A percentile compares a stretch with the other conserved stretches of the same genome.
These are phyloP conservation scores for Abrus pulchellus DNA, from an alignment of 306 rosid genomes.

Conservation along the genomic window DNA sequence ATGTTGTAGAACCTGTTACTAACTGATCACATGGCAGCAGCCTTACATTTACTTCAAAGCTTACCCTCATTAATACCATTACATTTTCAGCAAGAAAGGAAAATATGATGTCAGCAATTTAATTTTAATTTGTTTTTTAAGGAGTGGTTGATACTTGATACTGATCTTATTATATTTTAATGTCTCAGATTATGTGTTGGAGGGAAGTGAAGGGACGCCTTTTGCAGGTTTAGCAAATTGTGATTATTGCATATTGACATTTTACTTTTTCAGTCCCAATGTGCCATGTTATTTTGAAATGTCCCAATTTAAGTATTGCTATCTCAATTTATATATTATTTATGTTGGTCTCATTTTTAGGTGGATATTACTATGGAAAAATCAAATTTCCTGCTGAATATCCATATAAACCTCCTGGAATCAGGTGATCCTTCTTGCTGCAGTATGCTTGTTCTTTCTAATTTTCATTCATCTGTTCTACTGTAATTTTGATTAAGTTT, in stretches of 20 bases:
- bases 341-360: constrained; percentile 48
- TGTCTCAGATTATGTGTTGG: constrained; percentile 88
- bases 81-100: neutral
- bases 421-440: constrained; percentile 65
- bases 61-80: constrained; percentile 28
- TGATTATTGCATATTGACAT: constrained; percentile 38
- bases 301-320: neutral
- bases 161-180: constrained; percentile 44
- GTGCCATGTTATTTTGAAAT: constrained; percentile 22
- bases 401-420: constrained; percentile 98
- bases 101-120: constrained; percentile 30
- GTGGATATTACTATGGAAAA: constrained; percentile 95
- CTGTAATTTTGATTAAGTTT: constrained; percentile 26
- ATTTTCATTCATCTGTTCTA: constrained; percentile 31
- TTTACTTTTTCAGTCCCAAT: constrained; percentile 22
- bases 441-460: constrained; percentile 7
- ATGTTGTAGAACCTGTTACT: constrained; percentile 25
- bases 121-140: constrained; percentile 35
- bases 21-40: neutral
- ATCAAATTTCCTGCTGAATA: constrained; percentile 93
- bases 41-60: constrained; percentile 7
- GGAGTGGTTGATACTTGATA: constrained; percentile 38
- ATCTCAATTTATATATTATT: constrained; percentile 32
- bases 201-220: constrained; percentile 99
- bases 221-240: constrained; percentile 74